phyloP scores from a whole-genome alignment of 129 eudicot genomes.

The Artemisia tridentata region DNA sequence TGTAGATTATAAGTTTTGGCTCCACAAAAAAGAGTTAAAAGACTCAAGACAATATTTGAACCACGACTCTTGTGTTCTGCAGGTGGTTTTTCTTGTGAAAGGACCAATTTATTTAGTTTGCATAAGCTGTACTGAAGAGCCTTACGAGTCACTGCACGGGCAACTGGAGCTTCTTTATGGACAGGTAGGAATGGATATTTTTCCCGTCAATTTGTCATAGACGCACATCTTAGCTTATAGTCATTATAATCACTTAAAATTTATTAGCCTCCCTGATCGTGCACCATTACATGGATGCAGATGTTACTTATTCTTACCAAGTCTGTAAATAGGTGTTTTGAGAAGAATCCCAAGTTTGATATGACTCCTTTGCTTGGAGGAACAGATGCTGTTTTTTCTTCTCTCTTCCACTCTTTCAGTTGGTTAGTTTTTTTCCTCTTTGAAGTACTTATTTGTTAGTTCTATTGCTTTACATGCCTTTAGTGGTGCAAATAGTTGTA shows the following conservation, averaged over 20 bases:
- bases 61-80: slow-evolving; percentile 5
- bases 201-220: background rate
- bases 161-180: slow-evolving; percentile 92
- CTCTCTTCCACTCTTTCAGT: slow-evolving; percentile 92
- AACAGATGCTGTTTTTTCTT: slow-evolving; percentile 92
- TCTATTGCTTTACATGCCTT: background rate
- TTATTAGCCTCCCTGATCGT: background rate
- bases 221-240: background rate
- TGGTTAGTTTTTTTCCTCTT: slow-evolving; percentile 48
- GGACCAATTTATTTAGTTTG: slow-evolving; percentile 97
- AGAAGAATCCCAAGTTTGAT: slow-evolving; percentile 93
- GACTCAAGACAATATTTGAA: background rate
- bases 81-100: slow-evolving; percentile 63
- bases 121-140: slow-evolving; percentile 98
- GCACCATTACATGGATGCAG: slow-evolving; percentile 38
- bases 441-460: background rate
- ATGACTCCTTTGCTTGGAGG: slow-evolving; percentile 99
- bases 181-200: slow-evolving; percentile 53
- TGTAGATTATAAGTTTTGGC: background rate
- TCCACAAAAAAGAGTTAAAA: background rate
- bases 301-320: slow-evolving; percentile 95
- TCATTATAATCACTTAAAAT: background rate
- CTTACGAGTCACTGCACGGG: slow-evolving; percentile 76
- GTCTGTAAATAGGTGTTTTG: slow-evolving; percentile 90
- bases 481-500: too few relatives aligned